Percentiles rank a stretch among this genome's conserved stretches.
These are phyloP conservation scores for Fusarium citri DNA, from an alignment of 2,329 filamentous ascomycete genomes.

Conservation along the genomic window DNA sequence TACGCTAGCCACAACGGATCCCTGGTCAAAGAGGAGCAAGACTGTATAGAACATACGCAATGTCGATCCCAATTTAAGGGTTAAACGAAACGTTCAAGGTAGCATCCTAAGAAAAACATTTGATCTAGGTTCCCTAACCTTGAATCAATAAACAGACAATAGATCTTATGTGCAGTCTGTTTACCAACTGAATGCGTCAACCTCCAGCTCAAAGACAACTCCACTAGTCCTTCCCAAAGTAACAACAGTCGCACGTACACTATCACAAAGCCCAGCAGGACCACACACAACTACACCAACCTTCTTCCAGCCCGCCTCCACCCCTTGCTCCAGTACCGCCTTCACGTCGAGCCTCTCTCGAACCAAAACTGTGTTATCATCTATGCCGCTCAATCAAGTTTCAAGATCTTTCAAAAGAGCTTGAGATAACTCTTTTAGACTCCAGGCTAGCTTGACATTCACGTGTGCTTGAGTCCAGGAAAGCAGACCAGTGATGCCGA, in stretches of 20 bases:
- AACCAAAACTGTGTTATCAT: not conserved
- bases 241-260: not conserved
- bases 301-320: not conserved
- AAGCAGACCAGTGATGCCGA: not conserved
- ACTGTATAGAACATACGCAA: too few relatives aligned
- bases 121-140: too few relatives aligned
- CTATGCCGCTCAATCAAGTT: not conserved
- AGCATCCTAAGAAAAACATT: too few relatives aligned
- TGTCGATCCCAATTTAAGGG: too few relatives aligned
- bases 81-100: too few relatives aligned
- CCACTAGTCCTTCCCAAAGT: not conserved
- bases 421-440: not conserved
- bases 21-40: too few relatives aligned
- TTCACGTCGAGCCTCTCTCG: not conserved
- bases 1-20: too few relatives aligned
- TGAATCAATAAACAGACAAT: not conserved
- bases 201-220: not conserved
- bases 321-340: not conserved
- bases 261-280: not conserved
- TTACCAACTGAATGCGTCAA: not conserved
- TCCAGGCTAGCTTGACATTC: not conserved
- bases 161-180: not conserved
- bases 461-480: accelerated
- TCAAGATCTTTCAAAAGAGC: not conserved
- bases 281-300: not conserved